Base-by-base conservation (phyloP, 2,329 filamentous ascomycete genomes). In the Hymenoscyphus salicellus region DNA sequence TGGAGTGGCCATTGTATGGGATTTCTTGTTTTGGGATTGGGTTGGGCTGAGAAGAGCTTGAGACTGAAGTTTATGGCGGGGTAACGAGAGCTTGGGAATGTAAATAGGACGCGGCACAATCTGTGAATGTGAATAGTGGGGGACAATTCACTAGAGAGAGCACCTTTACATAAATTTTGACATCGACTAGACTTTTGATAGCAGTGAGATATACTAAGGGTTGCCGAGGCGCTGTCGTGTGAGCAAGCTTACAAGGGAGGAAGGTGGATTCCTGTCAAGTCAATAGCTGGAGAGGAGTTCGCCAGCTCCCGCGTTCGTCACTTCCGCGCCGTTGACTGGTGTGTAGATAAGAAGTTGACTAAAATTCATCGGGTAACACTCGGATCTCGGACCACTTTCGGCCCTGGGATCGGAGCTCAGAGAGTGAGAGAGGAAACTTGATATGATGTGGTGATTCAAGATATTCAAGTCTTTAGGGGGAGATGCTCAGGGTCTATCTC, bases 1-100 rank as follows among this genome's bases (percentile, higher is more conserved):
- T 66, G 68, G 64, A 17, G 72, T 65, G 30, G 70, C 64, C 71
- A 74, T 73, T 36, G 60, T 70, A 55, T 57, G 7, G 2, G 4
- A 10, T 52, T 26, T 5, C 23, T 20, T 10, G 11, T 10, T 26
- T 20, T 49, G 11, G 20, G 17, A 6, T 23, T 23, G 20, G 20
- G 10, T 52, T 11, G 4, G 11, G 46, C 11, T 52, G 46, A 26
- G 20, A 16, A 52, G 20, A 23, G 46, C n/a, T 11, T 14, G 33
- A 36, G 33, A 11, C 10, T 26, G 20, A 14, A 14, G 46, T 3
- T 23, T 52, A 26, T 52, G 46, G 46, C 23, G 46, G 46, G 46
- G 46, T 52, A 52, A 52, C 23, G 23, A 23, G 20, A 23, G 46
- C 20, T 52, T 52, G 20, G 20, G 20, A 23, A 26, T 52, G 46